Evolutionary conservation across 495 filamentous ascomycete genomes (phyloP).

Genomic region (Wilcoxina mikolae): DNA sequence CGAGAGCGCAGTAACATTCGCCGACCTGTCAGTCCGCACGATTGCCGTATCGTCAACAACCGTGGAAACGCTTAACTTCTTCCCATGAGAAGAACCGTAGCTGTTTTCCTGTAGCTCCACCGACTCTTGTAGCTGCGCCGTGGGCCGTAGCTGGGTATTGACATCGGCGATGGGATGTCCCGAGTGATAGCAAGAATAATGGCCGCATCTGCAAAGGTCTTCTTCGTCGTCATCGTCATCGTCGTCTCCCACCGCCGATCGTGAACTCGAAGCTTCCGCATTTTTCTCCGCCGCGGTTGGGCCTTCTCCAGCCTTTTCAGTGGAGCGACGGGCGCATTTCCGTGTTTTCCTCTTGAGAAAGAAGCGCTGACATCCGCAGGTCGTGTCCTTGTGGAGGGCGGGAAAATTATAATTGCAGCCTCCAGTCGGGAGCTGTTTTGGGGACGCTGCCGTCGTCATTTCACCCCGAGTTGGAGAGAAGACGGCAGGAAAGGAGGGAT

Average conservation of each 20-base stretch:
- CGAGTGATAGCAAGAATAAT: slow-evolving; percentile 23
- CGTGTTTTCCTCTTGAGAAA: slow-evolving; percentile 8
- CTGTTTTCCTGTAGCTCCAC: background rate
- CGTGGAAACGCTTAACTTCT: slow-evolving; percentile 9
- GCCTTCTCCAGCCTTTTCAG: slow-evolving; percentile 2
- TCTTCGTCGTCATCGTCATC: slow-evolving; percentile 14
- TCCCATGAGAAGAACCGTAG: slow-evolving; percentile 10
- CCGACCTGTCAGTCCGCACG: slow-evolving; percentile 5
- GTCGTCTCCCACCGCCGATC: slow-evolving; percentile 5
- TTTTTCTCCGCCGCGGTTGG: slow-evolving; percentile 7
- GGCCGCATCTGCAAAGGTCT: slow-evolving; percentile 16
- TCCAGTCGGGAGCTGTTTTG: background rate
- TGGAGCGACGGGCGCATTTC: background rate
- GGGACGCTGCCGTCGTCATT: background rate
- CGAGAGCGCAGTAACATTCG: slow-evolving; percentile 16
- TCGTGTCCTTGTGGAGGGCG: background rate
- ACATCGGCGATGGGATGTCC: background rate
- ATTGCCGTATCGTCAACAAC: background rate
- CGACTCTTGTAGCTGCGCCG: background rate
- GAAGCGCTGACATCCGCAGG: slow-evolving; percentile 22
- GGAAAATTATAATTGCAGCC: slow-evolving; percentile 5
- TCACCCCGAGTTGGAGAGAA: slow-evolving; percentile 2
- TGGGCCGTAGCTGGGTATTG: background rate
- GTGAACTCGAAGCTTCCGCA: too few species aligned
- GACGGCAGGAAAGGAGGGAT: background rate